Conservation (phyloP, 1,139 yeast species). For the Neolecta irregularis region DNA sequence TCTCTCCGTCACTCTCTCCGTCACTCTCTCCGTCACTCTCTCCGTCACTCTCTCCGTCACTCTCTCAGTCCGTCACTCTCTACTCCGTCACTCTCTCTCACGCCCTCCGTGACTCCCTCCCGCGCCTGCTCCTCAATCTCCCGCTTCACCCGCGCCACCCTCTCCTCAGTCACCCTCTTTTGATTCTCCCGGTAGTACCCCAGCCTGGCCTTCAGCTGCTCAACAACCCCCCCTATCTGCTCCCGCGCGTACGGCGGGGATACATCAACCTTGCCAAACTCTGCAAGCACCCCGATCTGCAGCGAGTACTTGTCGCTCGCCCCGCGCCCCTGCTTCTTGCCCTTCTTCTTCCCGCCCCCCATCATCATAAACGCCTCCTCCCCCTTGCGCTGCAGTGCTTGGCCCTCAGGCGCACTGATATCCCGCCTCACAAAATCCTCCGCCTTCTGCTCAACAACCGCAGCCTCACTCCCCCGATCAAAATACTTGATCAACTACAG, state of each 20-base stretch:
- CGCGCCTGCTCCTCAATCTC: conserved; percentile 18
- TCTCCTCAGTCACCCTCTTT: conserved; percentile 58
- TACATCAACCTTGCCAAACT: conserved; percentile 61
- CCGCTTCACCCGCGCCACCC: conserved; percentile 18
- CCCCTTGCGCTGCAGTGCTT: conserved; percentile 46
- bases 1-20: conserved; percentile 2
- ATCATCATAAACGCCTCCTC: conserved; percentile 37
- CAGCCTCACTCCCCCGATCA: not conserved
- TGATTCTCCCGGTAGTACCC: conserved; percentile 56
- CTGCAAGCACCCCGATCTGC: conserved; percentile 66
- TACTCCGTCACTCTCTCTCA: too few relatives aligned
- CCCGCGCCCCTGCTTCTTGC: conserved; percentile 28
- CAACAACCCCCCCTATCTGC: conserved; percentile 53
- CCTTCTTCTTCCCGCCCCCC: conserved; percentile 29
- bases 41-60: too few relatives aligned
- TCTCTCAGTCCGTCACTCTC: too few relatives aligned
- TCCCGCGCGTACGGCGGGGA: conserved; percentile 68
- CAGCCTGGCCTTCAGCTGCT: conserved; percentile 59
- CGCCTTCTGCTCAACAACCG: not conserved
- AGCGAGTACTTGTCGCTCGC: conserved; percentile 43
- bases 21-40: too few relatives aligned
- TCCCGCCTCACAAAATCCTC: conserved; percentile 14
- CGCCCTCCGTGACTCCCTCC: too few relatives aligned
- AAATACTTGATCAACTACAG: conserved; percentile 1
- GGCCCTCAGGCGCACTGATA: conserved; percentile 21